A percentile compares a stretch with the other conserved stretches of the same genome.
These are phyloP conservation scores for Hymenoscyphus linearis DNA, from an alignment of 2,329 filamentous ascomycete genomes.

Conservation along the genomic window DNA sequence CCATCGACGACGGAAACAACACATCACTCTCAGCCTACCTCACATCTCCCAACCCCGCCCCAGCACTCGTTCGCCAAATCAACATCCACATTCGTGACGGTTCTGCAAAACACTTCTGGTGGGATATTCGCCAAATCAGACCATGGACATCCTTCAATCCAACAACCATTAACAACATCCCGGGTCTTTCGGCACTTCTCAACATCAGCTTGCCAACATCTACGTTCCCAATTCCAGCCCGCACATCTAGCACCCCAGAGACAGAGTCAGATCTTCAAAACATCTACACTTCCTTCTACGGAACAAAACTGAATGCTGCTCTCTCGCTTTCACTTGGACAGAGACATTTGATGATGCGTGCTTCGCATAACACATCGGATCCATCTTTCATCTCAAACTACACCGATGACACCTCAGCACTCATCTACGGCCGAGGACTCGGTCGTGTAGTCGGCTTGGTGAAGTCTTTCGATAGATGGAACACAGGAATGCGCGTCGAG, in stretches of 20 bases:
- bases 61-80: slow-evolving; percentile 74
- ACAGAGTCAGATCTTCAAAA: slow-evolving; percentile 71
- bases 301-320: slow-evolving; percentile 81
- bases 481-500: slow-evolving; percentile 87
- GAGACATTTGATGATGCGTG: slow-evolving; percentile 45
- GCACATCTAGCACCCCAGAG: slow-evolving; percentile 61
- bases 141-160: slow-evolving; percentile 78
- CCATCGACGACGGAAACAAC: slow-evolving; percentile 35
- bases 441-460: slow-evolving; percentile 76
- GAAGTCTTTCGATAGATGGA: slow-evolving; percentile 90
- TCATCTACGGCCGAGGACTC: slow-evolving; percentile 43
- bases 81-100: slow-evolving; percentile 63
- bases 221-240: slow-evolving; percentile 48
- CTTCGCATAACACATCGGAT: slow-evolving; percentile 29
- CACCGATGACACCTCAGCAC: slow-evolving; percentile 43
- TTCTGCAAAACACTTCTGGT: slow-evolving; percentile 84
- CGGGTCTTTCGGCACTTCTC: slow-evolving; percentile 67
- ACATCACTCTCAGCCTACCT: slow-evolving; percentile 77
- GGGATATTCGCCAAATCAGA: slow-evolving; percentile 84
- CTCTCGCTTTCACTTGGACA: slow-evolving; percentile 68
- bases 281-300: slow-evolving; percentile 73
- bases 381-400: slow-evolving; percentile 45
- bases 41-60: slow-evolving; percentile 72
- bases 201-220: slow-evolving; percentile 59
- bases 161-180: slow-evolving; percentile 64